phyloP scores from a whole-genome alignment of 345 rosid genomes.

The Syzygium oleosum region DNA sequence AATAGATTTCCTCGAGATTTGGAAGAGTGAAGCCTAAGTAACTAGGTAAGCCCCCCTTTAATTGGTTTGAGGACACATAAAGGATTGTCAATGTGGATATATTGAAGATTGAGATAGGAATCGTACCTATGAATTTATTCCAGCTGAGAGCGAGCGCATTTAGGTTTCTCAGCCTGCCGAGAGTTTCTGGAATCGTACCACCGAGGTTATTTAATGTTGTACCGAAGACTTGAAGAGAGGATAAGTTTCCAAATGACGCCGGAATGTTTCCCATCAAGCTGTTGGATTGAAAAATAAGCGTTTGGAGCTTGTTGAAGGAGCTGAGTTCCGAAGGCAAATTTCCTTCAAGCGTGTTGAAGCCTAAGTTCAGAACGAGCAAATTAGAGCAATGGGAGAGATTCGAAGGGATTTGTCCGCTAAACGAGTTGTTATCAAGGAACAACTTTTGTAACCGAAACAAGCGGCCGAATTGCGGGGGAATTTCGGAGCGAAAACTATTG shows the following conservation, averaged over 20 bases:
- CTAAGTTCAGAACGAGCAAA: background rate
- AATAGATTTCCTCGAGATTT: rapidly evolving
- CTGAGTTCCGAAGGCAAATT: slow-evolving; percentile 2
- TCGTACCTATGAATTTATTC: rapidly evolving
- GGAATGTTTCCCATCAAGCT: slow-evolving; percentile 6
- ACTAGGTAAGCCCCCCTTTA: rapidly evolving
- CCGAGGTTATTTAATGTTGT: rapidly evolving
- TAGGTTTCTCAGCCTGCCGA: rapidly evolving
- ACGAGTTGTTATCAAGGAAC: background rate
- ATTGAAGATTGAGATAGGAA: background rate
- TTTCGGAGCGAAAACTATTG: background rate
- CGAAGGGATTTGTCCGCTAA: background rate
- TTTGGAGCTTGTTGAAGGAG: slow-evolving; percentile 1
- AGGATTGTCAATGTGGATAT: rapidly evolving
- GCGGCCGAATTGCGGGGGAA: background rate
- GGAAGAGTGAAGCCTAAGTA: background rate
- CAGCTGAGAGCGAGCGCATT: rapidly evolving
- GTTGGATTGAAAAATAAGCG: rapidly evolving
- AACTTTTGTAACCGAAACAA: background rate
- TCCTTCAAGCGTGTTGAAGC: background rate
- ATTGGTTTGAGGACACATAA: rapidly evolving
- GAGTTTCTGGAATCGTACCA: rapidly evolving
- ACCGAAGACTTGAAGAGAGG: background rate
- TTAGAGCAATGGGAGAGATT: slow-evolving; percentile 9
- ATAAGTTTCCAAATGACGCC: slow-evolving; percentile 2